These are phyloP conservation scores for Ceratocystis papillata DNA, from an alignment of 2,329 filamentous ascomycete genomes.

Conservation along the genomic window DNA sequence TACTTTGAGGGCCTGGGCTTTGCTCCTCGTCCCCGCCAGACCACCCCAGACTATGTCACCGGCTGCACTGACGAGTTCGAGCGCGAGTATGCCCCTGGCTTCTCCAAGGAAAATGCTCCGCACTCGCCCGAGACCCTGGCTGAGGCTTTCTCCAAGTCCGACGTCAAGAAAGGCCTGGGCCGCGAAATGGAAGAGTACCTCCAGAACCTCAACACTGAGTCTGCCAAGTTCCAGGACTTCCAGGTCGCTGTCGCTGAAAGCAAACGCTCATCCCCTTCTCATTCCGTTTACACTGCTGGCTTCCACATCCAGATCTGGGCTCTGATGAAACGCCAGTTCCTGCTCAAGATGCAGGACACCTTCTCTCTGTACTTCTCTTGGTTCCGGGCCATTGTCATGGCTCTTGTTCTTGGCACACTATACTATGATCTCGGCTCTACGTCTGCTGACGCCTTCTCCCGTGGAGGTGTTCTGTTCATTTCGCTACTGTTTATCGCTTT, in stretches of 20 bases:
- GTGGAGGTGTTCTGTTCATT: slow-evolving; percentile 72
- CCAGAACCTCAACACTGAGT: slow-evolving; percentile 50
- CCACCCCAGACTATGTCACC: slow-evolving; percentile 70
- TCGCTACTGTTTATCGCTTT: slow-evolving; percentile 78
- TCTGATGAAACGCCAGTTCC: slow-evolving; percentile 71
- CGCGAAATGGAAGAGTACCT: slow-evolving; percentile 61
- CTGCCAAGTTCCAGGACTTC: slow-evolving; percentile 64
- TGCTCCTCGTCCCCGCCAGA: slow-evolving; percentile 62
- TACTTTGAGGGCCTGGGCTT: slow-evolving; percentile 75
- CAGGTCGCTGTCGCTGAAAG: slow-evolving; percentile 62
- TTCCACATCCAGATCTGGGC: slow-evolving; percentile 77
- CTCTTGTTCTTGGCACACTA: slow-evolving; percentile 67
- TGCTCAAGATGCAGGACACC: slow-evolving; percentile 76
- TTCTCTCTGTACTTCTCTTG: slow-evolving; percentile 66
- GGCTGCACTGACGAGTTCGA: slow-evolving; percentile 78
- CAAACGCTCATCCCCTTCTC: slow-evolving; percentile 52
- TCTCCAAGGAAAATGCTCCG: slow-evolving; percentile 55
- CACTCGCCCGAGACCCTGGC: slow-evolving; percentile 56
- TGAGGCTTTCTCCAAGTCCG: slow-evolving; percentile 58
- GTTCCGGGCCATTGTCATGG: slow-evolving; percentile 57
- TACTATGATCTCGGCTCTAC: slow-evolving; percentile 59
- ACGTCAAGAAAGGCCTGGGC: slow-evolving; percentile 45
- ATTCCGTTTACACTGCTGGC: slow-evolving; percentile 52
- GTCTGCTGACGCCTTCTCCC: slow-evolving; percentile 63
- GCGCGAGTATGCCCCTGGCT: slow-evolving; percentile 60